Conservation (phyloP, 1,139 yeast species). For the Trichomonascaceae sp. region DNA sequence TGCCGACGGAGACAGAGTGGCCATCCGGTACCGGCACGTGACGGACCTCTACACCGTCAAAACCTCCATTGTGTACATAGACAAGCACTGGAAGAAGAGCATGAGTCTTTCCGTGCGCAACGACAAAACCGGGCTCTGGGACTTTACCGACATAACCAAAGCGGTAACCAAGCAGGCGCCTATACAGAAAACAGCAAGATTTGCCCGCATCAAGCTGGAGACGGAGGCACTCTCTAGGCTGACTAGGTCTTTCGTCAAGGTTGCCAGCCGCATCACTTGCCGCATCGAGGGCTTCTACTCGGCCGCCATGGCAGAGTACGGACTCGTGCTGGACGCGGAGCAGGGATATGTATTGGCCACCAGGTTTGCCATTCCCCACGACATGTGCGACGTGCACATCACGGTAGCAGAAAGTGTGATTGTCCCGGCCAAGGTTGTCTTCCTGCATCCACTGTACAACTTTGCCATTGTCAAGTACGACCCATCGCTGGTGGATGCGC, state of each 20-base stretch:
- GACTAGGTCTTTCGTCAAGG: slow-evolving; percentile 52
- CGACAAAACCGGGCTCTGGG: slow-evolving; percentile 81
- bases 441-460: slow-evolving; percentile 79
- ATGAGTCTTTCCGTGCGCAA: slow-evolving; percentile 67
- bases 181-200: slow-evolving; percentile 48
- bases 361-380: slow-evolving; percentile 72
- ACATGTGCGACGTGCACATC: slow-evolving; percentile 62
- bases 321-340: slow-evolving; percentile 67
- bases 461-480: slow-evolving; percentile 79
- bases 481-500: slow-evolving; percentile 53
- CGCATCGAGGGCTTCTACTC: slow-evolving; percentile 46
- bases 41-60: slow-evolving; percentile 65
- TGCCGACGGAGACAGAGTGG: slow-evolving; percentile 65
- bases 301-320: slow-evolving; percentile 44
- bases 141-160: slow-evolving; percentile 41
- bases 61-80: slow-evolving; percentile 49
- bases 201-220: slow-evolving; percentile 54
- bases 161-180: slow-evolving; percentile 26
- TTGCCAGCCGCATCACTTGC: slow-evolving; percentile 50
- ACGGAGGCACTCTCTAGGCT: slow-evolving; percentile 38
- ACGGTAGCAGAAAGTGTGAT: slow-evolving; percentile 79
- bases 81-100: slow-evolving; percentile 73
- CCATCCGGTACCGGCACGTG: slow-evolving; percentile 63
- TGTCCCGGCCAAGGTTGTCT: slow-evolving; percentile 68
- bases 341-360: slow-evolving; percentile 74